Evolutionary conservation across 495 filamentous ascomycete species (phyloP).

Genomic region (Bacidia rubella): DNA sequence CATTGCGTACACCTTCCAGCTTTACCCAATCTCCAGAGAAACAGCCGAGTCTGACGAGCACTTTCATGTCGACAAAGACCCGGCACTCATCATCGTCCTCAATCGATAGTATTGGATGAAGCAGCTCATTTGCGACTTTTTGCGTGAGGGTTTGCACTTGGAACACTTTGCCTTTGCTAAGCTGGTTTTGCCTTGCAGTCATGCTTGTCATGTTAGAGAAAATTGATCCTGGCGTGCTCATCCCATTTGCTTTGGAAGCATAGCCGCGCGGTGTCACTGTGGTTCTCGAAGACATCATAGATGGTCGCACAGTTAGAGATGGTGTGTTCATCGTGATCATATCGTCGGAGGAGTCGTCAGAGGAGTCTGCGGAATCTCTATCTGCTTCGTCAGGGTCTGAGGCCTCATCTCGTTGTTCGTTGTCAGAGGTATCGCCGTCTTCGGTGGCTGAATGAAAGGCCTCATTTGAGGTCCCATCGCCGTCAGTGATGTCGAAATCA

Average conservation of each 20-base stretch:
- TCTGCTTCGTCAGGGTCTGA: slow-evolving; percentile 34
- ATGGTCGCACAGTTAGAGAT: slow-evolving; percentile 49
- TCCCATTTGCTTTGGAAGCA: slow-evolving; percentile 47
- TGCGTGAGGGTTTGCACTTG: slow-evolving; percentile 63
- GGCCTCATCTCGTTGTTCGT: slow-evolving; percentile 10
- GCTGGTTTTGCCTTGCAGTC: slow-evolving; percentile 54
- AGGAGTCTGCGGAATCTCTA: slow-evolving; percentile 48
- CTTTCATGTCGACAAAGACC: slow-evolving; percentile 74
- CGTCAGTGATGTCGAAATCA: slow-evolving; percentile 39
- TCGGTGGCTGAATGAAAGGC: slow-evolving; percentile 81
- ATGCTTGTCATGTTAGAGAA: slow-evolving; percentile 70
- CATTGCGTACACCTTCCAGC: slow-evolving; percentile 44
- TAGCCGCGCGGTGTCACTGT: slow-evolving; percentile 59
- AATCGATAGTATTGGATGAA: slow-evolving; percentile 68
- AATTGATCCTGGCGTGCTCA: slow-evolving; percentile 69
- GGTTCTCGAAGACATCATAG: slow-evolving; percentile 58
- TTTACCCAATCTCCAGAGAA: slow-evolving; percentile 98
- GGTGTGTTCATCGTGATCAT: slow-evolving; percentile 77
- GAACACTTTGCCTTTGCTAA: slow-evolving; percentile 48
- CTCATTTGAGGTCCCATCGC: slow-evolving; percentile 69
- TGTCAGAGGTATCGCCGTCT: slow-evolving; percentile 33
- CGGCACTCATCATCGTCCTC: slow-evolving; percentile 83
- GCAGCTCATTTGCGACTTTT: slow-evolving; percentile 57
- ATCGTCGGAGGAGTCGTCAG: slow-evolving; percentile 65
- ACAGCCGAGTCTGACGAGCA: slow-evolving; percentile 76